Conservation (phyloP, 2,329 filamentous ascomycete species). For the Fusarium sp. region DNA sequence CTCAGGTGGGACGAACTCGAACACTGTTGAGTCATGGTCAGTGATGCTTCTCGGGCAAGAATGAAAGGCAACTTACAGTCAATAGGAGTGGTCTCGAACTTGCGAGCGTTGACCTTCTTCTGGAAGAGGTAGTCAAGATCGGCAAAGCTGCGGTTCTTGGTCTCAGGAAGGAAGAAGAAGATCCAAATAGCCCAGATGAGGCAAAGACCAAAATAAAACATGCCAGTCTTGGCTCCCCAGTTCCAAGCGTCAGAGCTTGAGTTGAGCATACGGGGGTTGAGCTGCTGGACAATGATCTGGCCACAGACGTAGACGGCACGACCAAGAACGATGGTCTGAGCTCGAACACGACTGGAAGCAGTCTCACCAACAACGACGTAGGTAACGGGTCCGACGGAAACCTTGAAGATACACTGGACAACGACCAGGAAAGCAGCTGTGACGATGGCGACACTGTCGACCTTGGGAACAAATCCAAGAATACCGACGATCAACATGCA, state of each 20-base stretch:
- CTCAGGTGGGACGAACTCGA: conserved; percentile 26
- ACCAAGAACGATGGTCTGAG: conserved; percentile 63
- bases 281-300: conserved; percentile 57
- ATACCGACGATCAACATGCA: conserved; percentile 61
- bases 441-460: conserved; percentile 48
- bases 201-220: conserved; percentile 63
- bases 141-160: conserved; percentile 66
- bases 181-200: conserved; percentile 64
- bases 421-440: conserved; percentile 54
- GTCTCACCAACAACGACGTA: conserved; percentile 82
- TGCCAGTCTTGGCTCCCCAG: conserved; percentile 64
- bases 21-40: conserved; percentile 21
- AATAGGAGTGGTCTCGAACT: conserved; percentile 52
- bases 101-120: conserved; percentile 58
- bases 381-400: conserved; percentile 70
- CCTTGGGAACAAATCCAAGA: conserved; percentile 53
- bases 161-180: conserved; percentile 68
- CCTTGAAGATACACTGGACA: conserved; percentile 68
- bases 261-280: conserved; percentile 64
- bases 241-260: conserved; percentile 60
- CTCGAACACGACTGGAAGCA: conserved; percentile 62
- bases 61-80: conserved; percentile 46
- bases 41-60: rapidly evolving
- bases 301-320: conserved; percentile 60
- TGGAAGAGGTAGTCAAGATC: conserved; percentile 72